Evolutionary conservation across 257 asterid species (phyloP), one percentile per base, ranked within the genome.

Genomic region (Solanum pennellii): DNA sequence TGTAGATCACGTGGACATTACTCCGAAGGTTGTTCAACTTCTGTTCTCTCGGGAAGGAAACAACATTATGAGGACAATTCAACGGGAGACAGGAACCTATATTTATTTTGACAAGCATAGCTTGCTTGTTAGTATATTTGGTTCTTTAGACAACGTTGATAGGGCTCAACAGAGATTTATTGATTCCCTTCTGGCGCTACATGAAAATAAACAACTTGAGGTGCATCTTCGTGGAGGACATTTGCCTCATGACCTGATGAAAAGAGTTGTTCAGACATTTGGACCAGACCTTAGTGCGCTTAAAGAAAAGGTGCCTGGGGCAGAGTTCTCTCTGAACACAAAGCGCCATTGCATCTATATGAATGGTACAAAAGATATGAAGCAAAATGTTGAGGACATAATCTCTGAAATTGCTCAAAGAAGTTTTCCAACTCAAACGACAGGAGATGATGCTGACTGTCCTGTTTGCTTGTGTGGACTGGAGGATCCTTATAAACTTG

Each of bases 211-310:
- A 90, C 98, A 94, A 80, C 95, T 94, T 42, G 96, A 95, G 87
- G 93, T 97, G 86, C 94, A 89, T 62, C 98, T 97, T 20, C 96
- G 98, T 3, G 94, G 92, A 82, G 90, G 91, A 12, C 88, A 39
- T 83, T 84, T 93, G 6, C 99, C 99, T 62, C 93, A 94, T 76
- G 99, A 97, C 89, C 87, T 96, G 95, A 95, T 97, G 99, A 97
- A 96, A 92, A 89, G 92, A 90, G 93, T 96, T n/a, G 99, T 97
- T 52, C 92, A 91, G 86, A 92, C 89, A 72, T 97, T 92, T 56
- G 98, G 99, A 37, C 94, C 98, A 2, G 98, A 97, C 86, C 98
- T 97, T 66, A 92, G 49, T 5, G 95, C 94, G 39, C 99, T 97
- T 39, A 92, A 91, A 89, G 92, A 93, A 88, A 93, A 86, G 90